phyloP scores from a whole-genome alignment of 73 alveolate species.

The Urostyla sp. region DNA sequence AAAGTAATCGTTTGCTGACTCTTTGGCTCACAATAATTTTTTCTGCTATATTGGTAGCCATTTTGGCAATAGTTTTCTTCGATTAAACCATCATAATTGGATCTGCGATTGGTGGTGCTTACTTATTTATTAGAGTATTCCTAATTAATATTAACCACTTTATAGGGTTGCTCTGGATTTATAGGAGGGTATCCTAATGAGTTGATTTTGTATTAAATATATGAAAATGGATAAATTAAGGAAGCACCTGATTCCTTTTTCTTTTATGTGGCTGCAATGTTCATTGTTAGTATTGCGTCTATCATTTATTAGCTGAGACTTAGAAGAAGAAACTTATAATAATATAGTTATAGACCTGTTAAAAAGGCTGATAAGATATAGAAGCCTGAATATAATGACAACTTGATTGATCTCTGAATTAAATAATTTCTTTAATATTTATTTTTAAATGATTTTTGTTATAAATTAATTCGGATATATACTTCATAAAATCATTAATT shows the following conservation, averaged over 20 bases:
- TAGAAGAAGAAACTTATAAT: not conserved
- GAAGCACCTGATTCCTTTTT: constrained; percentile 3
- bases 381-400: too few species aligned
- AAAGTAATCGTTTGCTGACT: constrained; percentile 1
- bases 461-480: too few species aligned
- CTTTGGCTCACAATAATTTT: constrained; percentile 23
- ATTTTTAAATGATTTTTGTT: too few species aligned
- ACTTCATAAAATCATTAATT: too few species aligned
- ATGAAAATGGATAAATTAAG: constrained; percentile 50
- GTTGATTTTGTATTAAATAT: constrained; percentile 68
- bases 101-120: constrained; percentile 76
- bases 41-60: constrained; percentile 6
- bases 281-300: constrained; percentile 8
- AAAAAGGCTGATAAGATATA: too few species aligned
- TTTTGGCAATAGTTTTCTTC: constrained; percentile 52
- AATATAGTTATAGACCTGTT: constrained; percentile 12
- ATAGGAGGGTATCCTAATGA: constrained; percentile 85
- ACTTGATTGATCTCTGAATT: too few species aligned
- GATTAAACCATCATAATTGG: constrained; percentile 69
- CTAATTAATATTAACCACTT: not conserved
- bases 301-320: constrained; percentile 23
- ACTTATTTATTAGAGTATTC: constrained; percentile 69
- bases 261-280: constrained; percentile 15
- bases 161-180: constrained; percentile 71
- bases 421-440: too few species aligned